Conservation (phyloP, 345 rosid genomes). For the Linum usitatissimum region DNA sequence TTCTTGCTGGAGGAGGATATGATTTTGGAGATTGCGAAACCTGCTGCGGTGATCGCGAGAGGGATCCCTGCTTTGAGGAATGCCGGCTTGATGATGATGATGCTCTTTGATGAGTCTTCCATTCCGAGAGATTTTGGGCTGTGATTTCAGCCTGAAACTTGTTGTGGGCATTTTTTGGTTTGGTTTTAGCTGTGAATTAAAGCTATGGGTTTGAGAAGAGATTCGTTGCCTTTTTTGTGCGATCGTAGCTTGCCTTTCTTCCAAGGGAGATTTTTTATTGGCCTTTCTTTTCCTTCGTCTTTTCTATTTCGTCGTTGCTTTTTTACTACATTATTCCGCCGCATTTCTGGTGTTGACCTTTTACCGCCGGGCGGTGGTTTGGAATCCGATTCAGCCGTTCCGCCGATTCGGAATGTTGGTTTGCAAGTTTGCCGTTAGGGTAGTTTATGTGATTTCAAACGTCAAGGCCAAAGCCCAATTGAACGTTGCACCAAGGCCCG, state of each 20-base stretch:
- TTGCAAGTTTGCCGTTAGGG: too few relatives aligned
- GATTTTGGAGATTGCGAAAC: neutral
- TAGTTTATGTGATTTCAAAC: too few relatives aligned
- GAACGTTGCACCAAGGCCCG: too few relatives aligned
- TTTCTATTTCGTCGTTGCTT: conserved; percentile 20
- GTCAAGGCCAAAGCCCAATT: too few relatives aligned
- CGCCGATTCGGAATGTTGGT: too few relatives aligned
- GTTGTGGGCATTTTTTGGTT: neutral
- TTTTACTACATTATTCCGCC: conserved; percentile 27
- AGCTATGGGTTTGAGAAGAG: conserved; percentile 15
- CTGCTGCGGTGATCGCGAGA: conserved; percentile 9
- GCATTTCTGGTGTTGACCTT: neutral
- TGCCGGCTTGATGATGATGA: conserved; percentile 40
- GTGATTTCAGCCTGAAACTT: neutral
- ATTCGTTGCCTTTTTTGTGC: conserved; percentile 28
- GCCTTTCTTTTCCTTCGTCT: neutral
- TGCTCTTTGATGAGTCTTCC: conserved; percentile 30
- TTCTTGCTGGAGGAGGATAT: neutral
- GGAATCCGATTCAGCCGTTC: neutral
- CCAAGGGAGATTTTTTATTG: conserved; percentile 15
- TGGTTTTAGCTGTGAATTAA: conserved; percentile 6
- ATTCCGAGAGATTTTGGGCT: conserved; percentile 4
- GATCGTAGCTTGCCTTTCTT: conserved; percentile 24
- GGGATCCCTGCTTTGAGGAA: conserved; percentile 57
- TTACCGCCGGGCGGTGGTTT: neutral